A percentile compares a stretch with the other conserved stretches of the same genome.
Evolutionary conservation across 148 eudicot species (phyloP).

Genomic region (Camellia japonica): DNA sequence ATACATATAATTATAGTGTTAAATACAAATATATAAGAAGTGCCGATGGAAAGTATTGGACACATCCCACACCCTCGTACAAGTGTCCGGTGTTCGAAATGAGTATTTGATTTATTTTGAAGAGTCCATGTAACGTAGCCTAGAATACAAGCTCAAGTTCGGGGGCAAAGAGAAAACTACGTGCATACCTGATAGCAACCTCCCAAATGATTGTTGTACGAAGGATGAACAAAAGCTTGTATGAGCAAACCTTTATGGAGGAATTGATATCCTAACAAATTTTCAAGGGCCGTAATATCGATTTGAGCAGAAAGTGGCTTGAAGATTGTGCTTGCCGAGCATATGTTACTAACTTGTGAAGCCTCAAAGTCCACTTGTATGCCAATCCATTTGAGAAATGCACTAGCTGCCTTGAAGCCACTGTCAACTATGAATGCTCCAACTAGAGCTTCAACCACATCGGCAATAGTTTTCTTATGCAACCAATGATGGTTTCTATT

Average conservation of each 20-base stretch:
- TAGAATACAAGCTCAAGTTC: neutral
- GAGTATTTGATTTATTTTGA: too few species aligned
- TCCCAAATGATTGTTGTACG: conserved; percentile 66
- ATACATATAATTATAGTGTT: too few species aligned
- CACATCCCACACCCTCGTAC: too few species aligned
- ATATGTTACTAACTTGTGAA: conserved; percentile 55
- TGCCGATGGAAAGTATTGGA: too few species aligned
- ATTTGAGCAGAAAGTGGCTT: conserved; percentile 47
- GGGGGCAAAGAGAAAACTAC: neutral
- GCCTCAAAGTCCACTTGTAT: conserved; percentile 55
- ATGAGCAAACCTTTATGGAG: conserved; percentile 74
- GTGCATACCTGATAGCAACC: conserved; percentile 91
- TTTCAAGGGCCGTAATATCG: conserved; percentile 58
- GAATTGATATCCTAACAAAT: conserved; percentile 52
- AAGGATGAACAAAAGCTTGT: conserved; percentile 94
- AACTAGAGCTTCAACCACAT: conserved; percentile 86
- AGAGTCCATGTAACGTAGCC: too few species aligned
- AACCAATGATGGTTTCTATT: conserved; percentile 79
- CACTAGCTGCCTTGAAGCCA: conserved; percentile 82
- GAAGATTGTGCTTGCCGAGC: conserved; percentile 61
- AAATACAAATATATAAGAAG: too few species aligned
- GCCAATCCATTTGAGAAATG: conserved; percentile 90
- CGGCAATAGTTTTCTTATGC: conserved; percentile 85
- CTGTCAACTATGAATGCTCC: conserved; percentile 88
- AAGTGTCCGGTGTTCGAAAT: too few species aligned